Evolutionary conservation across 164 flowering plant species (phyloP), one percentile per base, ranked within the genome.

Genomic region (Aristolochia contorta): DNA sequence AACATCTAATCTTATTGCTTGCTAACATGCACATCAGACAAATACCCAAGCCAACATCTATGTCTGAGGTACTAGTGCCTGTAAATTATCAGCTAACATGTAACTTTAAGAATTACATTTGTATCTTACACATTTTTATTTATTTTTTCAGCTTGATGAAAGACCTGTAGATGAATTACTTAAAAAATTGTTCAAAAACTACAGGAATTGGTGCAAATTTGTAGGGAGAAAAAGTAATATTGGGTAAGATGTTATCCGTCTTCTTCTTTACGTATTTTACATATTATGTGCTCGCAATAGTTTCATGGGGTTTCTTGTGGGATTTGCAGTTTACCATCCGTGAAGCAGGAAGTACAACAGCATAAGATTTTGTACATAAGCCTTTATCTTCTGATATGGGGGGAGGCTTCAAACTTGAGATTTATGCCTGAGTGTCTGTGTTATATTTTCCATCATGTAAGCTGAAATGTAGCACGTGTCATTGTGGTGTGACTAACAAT

Each of bases 401-500:
- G 99, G 19, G 99, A 90, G 72, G 97, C 99, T 65, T 84, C 99
- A 65, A 93, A 93, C 69, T 71, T 93, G 75, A 69, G 99, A 69
- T 81, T 90, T 63, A 86, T 93, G 96, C 99, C 99, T 27, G 99
- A 93, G 70, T 93, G 99, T 67, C 83, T 93, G 10, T 88, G 97
- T 58, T 93, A 84, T 67, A 83, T 93, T 63, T 93, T 88, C 79
- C 99, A 93, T 75, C 86, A 90, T 69, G 99, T 93, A 77, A 80
- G 99, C 32, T 57, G 33, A 72, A 60, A 50, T 66, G 3, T 3
- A 13, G 15, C 66, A 10, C 33, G 47, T 45, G 53, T 18, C 21
- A 14, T 56, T 21, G 32, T n/a, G 46, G 30, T n/a, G 51, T 23
- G 23, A 37, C 33, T 13, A 62, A 15, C 21, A 33, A 21, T 32